Base-by-base conservation (phyloP, 148 eudicot genomes). In the Euryodendron excelsum region DNA sequence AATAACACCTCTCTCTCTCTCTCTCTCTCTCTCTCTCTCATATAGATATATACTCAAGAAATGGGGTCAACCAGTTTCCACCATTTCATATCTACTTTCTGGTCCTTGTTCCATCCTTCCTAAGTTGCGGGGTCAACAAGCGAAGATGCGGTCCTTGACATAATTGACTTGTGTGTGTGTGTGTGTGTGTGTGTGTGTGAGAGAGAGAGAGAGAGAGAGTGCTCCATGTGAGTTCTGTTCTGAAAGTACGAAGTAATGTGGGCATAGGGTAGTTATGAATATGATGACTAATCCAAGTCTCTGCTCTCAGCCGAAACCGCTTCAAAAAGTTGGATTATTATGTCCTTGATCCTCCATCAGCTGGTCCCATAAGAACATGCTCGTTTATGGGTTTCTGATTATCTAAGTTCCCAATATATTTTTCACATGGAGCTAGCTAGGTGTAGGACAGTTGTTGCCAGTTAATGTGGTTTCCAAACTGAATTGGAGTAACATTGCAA, bases 61-160 rank as follows among this genome's bases (percentile, higher is more conserved):
- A 14, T 34, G 48, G 77, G 69, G 69, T 75, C 69, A 61, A 75
- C 41, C 1, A 75, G 18, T 44, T 75, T 21, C 41, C 44, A 15
- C 65, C 36, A 39, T 27, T 60, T 59, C 41, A 21, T 45, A 75
- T 60, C 34, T 14, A 41, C 36, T 60, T 60, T 75, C 2, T 4
- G 34, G 64, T 33, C 39, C 23, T 34, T 33, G 56, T 74, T 17
- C 69, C 78, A 61, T 47, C 25, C 67, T 59, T 59, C 50, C 68
- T 17, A 41, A 61, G 77, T 81, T 81, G 84, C 80, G 64, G 77
- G 77, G 84, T 81, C 80, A 81, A 77, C 80, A 81, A 81, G 80
- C 77, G 23, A 77, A 79, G 67, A 41, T n/a, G 61, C 63, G 71
- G 77, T 48, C 79, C 55, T 76, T 15, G 47, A 28, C 33, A 76